phyloP scores from a whole-genome alignment of 2,329 filamentous ascomycete genomes.

The Periconia digitata region DNA sequence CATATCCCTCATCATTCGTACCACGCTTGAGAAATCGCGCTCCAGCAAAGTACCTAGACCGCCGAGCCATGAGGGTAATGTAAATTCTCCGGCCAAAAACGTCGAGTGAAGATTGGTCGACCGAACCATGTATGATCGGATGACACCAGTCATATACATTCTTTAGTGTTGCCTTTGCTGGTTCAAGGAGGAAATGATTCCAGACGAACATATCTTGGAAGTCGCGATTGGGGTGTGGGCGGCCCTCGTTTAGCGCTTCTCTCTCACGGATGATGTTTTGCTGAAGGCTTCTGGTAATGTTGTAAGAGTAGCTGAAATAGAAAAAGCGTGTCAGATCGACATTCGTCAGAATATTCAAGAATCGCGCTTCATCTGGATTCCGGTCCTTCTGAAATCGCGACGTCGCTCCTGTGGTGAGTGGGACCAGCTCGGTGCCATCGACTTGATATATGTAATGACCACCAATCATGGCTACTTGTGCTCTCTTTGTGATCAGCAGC shows the following conservation, averaged over 20 bases:
- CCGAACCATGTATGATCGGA: constrained; percentile 92
- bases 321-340: constrained; percentile 89
- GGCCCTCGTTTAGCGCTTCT: constrained; percentile 66
- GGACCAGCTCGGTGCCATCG: constrained; percentile 88
- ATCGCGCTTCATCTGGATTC: constrained; percentile 86
- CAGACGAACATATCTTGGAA: constrained; percentile 97
- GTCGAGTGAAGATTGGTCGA: constrained; percentile 75
- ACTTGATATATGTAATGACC: constrained; percentile 96
- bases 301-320: constrained; percentile 98
- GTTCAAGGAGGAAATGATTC: constrained; percentile 87
- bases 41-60: constrained; percentile 91
- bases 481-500: constrained; percentile 93
- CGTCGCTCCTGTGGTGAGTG: constrained; percentile 71
- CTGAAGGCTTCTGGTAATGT: constrained; percentile 89
- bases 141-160: constrained; percentile 95
- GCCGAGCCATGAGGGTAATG: constrained; percentile 88
- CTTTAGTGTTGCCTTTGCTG: constrained; percentile 68
- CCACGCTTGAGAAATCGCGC: constrained; percentile 93
- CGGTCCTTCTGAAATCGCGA: constrained; percentile 74
- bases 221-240: constrained; percentile 62
- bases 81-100: constrained; percentile 89
- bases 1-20: constrained; percentile 90
- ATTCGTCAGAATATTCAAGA: constrained; percentile 85
- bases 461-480: constrained; percentile 92
- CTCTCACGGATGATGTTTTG: constrained; percentile 87